Evolutionary conservation across 2,329 filamentous ascomycete species (phyloP), one percentile per base, ranked within the genome.

Genomic region (Simplicillium aogashimaense): DNA sequence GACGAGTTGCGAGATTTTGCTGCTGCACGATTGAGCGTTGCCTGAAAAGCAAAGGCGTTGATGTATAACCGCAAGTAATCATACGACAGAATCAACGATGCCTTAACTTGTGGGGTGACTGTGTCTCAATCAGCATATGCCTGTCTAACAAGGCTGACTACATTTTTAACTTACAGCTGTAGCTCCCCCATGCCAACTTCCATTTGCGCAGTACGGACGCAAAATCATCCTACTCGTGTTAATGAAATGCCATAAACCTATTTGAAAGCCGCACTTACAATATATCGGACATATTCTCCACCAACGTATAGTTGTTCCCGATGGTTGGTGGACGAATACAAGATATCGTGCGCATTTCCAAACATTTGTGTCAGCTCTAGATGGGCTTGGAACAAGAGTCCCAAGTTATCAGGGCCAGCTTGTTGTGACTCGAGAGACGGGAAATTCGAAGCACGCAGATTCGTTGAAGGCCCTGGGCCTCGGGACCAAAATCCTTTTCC

Each of bases 31-130:
- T 72, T 49, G 59, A 76, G 37, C 74, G 79, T 83, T 3, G 82
- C 81, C 53, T 86, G 82, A 48, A 86, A 86, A 2, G 81, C 82
- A 52, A 86, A 86, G 0, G 82, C 81, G 43, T 84, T 85, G 37
- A 81, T 83, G 54, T 86, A 86, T 1, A 86, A 67, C 7, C 81
- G 71, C 2, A 86, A 61, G 51, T 85, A 86, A 48, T 86, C 80
- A 51, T 84, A 85, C 0, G 80, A 83, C 51, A 86, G 68, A 17
- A 83, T 66, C 3, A 86, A 59, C 5, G 75, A 82, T 3, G 77
- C 75, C 53, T 83, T 83, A 46, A 85, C 72, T 6, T 75, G 72
- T 1, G 75, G 68, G 1, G 80, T 81, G 52, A 74, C 72, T 75
- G 39, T 3, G 8, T 16, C 1, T 7, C 35, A 35, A 15, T 43